Percentiles rank a stretch among this genome's conserved stretches.
Evolutionary conservation across 345 rosid species (phyloP).

Genomic region (Brassica nigra): DNA sequence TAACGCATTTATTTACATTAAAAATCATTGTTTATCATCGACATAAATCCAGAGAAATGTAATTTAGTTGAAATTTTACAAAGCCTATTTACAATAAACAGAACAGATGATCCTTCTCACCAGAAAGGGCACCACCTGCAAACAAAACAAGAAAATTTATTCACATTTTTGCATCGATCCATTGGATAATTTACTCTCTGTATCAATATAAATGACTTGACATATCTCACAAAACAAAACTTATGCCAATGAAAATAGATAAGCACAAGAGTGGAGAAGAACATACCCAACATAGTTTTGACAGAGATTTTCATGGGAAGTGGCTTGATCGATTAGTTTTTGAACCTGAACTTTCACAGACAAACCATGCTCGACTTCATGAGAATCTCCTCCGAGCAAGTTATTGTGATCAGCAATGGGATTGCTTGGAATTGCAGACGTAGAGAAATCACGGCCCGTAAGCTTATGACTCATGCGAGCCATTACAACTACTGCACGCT

Average conservation of each 20-base stretch:
- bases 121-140: constrained; percentile 98
- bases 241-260: not conserved
- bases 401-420: constrained; percentile 66
- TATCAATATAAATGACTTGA: not conserved
- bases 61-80: constrained; percentile 15
- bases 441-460: constrained; percentile 87
- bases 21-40: not conserved
- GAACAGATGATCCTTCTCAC: constrained; percentile 46
- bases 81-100: constrained; percentile 30
- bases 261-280: constrained; percentile 1
- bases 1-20: constrained; percentile 25
- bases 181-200: not conserved
- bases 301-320: constrained; percentile 88
- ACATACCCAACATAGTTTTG: constrained; percentile 96
- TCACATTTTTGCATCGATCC: not conserved
- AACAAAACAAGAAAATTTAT: not conserved
- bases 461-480: constrained; percentile 91
- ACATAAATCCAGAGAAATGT: constrained; percentile 19
- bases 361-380: constrained; percentile 87
- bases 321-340: constrained; percentile 87
- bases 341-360: constrained; percentile 94
- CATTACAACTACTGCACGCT: constrained; percentile 94
- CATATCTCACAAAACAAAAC: not conserved
- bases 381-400: constrained; percentile 72
- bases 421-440: constrained; percentile 52